Evolutionary conservation across 108 stramenopile genomes (phyloP).

Genomic region (Seminavis robusta): DNA sequence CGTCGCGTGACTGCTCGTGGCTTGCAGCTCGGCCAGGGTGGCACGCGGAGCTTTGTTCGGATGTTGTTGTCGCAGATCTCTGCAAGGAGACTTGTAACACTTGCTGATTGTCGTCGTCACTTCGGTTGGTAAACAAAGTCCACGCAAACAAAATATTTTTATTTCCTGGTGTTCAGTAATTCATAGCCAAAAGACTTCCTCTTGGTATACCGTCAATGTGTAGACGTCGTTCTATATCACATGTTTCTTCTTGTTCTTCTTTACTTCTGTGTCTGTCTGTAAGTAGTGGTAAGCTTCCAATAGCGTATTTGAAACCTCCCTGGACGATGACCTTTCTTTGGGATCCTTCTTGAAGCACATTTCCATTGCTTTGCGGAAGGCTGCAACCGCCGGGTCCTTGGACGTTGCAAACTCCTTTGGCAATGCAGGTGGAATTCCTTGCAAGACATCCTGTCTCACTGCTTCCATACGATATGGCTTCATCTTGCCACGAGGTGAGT

Average conservation of each 20-base stretch:
- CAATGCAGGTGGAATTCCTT: constrained; percentile 53
- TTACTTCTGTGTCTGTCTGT: neutral
- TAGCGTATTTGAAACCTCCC: constrained; percentile 56
- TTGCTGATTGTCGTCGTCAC: too few relatives aligned
- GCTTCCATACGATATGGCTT: constrained; percentile 52
- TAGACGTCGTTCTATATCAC: too few relatives aligned
- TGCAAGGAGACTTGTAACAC: too few relatives aligned
- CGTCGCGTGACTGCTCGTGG: too few relatives aligned
- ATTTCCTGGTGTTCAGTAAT: too few relatives aligned
- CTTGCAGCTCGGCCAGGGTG: too few relatives aligned
- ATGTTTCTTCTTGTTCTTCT: neutral
- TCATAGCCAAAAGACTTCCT: too few relatives aligned
- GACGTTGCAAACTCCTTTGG: constrained; percentile 33
- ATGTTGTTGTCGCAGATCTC: too few relatives aligned
- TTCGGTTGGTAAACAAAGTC: too few relatives aligned
- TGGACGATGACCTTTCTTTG: constrained; percentile 58
- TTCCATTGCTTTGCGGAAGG: constrained; percentile 68
- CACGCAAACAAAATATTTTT: too few relatives aligned
- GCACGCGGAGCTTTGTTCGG: too few relatives aligned
- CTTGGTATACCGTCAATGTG: too few relatives aligned
- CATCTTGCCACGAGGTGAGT: constrained; percentile 83
- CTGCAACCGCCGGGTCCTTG: constrained; percentile 45
- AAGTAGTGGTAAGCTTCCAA: constrained; percentile 1
- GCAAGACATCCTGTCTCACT: constrained; percentile 45
- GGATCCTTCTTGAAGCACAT: constrained; percentile 56